Conservation (phyloP, 768 basidiomycete species). For the Rhodotorula babjevae region DNA sequence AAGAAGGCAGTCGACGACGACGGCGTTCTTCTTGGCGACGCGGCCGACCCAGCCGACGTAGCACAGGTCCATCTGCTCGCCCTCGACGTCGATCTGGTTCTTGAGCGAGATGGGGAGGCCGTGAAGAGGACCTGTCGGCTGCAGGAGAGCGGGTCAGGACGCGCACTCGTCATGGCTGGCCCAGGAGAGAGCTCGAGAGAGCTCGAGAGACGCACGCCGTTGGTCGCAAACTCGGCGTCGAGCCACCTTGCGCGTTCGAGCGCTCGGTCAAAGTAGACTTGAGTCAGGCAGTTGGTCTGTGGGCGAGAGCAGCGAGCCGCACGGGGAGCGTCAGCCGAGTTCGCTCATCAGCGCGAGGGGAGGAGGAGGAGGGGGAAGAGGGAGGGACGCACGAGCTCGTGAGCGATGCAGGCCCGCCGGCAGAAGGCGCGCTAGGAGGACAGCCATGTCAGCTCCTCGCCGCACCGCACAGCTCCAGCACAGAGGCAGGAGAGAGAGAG, state of each 20-base stretch:
- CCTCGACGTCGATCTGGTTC: constrained; percentile 26
- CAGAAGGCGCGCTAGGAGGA: constrained; percentile 60
- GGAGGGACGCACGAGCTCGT: constrained; percentile 59
- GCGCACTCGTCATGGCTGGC: too few relatives aligned
- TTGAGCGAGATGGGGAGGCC: constrained; percentile 35
- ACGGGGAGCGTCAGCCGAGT: not conserved
- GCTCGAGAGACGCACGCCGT: constrained; percentile 52
- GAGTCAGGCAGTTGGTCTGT: constrained; percentile 74
- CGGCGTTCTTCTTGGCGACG: constrained; percentile 54
- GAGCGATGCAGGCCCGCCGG: constrained; percentile 71
- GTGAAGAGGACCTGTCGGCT: constrained; percentile 47
- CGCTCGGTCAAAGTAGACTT: constrained; percentile 71
- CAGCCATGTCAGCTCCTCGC: not conserved
- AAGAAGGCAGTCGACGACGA: constrained; percentile 59
- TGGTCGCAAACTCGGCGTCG: constrained; percentile 59
- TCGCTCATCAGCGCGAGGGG: not conserved
- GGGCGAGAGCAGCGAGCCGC: not conserved
- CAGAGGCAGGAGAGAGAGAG: not conserved
- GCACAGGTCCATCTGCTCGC: constrained; percentile 46
- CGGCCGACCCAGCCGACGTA: constrained; percentile 68
- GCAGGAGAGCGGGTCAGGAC: not conserved
- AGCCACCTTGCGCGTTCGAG: constrained; percentile 63
- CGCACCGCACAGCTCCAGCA: not conserved
- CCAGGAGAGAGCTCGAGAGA: constrained; percentile 50
- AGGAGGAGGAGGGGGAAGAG: not conserved